Conservation (phyloP, 148 eudicot species). For the Vaccinium darrowii region DNA sequence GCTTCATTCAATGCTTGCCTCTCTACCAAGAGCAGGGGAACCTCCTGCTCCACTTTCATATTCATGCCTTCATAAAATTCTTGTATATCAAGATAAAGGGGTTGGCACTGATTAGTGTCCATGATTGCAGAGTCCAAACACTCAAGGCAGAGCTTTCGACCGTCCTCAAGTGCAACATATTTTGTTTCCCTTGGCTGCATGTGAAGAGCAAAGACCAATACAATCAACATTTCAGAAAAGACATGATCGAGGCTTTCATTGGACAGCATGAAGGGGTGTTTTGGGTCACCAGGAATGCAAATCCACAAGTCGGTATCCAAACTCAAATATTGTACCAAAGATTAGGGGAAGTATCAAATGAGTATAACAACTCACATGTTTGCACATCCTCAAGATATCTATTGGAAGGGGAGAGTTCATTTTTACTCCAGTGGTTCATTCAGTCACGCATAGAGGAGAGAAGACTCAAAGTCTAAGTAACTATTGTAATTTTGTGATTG, state of each 20-base stretch:
- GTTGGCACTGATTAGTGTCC: conserved; percentile 66
- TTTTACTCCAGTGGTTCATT: background rate
- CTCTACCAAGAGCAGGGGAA: conserved; percentile 73
- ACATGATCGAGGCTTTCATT: background rate
- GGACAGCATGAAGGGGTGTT: background rate
- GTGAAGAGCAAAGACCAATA: background rate
- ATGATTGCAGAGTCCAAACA: conserved; percentile 68
- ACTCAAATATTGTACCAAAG: background rate
- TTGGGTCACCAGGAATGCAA: background rate
- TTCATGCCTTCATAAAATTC: conserved; percentile 62
- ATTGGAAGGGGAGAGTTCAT: background rate
- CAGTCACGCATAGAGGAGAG: background rate
- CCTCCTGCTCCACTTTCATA: conserved; percentile 67
- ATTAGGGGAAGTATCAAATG: background rate
- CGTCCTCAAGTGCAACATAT: conserved; percentile 65
- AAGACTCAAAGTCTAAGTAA: background rate
- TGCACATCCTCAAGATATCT: background rate
- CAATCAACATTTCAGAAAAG: conserved; percentile 1
- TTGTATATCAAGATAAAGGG: conserved; percentile 61
- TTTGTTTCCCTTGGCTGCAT: conserved; percentile 56
- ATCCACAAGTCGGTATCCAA: background rate
- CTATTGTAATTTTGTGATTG: background rate
- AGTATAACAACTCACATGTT: background rate
- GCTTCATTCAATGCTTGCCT: conserved; percentile 80
- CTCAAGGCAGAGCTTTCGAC: conserved; percentile 71